Evolutionary conservation across 2,329 filamentous ascomycete genomes (phyloP), one percentile per base, ranked within the genome.

Genomic region (Lachnellula cervina): DNA sequence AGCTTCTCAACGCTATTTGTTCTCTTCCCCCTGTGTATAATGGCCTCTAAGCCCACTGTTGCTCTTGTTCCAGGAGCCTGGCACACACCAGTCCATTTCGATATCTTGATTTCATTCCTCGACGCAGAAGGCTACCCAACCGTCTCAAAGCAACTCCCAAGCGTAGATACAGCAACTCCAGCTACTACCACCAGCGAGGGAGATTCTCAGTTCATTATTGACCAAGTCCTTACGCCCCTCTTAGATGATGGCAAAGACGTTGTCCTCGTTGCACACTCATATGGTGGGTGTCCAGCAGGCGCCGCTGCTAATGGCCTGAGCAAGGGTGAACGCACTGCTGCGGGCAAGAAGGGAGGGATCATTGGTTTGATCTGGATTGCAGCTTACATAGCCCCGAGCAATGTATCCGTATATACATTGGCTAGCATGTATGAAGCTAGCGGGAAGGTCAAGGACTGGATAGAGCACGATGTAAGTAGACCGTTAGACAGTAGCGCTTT

Each of bases 201-300:
- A 13, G 48, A 50, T 25, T 14, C 23, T 11, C n/a, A 50, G 9
- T 50, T 38, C 9, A 23, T 50, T n/a, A 4, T 32, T n/a, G 9
- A 23, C 14, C 16, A 21, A 23, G 4, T 50, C 13, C 21, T 48
- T 25, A 14, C 5, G 32, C 34, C 34, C 8, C 48, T 50, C 34
- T 3, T 42, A 4, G 19, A 40, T 16, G 14, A 21, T 13, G 34
- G 25, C 51, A 51, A 49, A 28, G 45, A 57, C 5, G 25, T 57
- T n/a, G 42, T 57, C 14, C 37, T 57, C 32, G 34, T 57, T 16
- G 42, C 35, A 7, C 55, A 57, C 37, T 57, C 55, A 7, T 57
- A 54, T 7, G 46, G 45, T 2, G 55, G 51, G 1, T 17, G 19
- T 14, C 51, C 51, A 8, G 49, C 14, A 2, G 45, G 51, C 16